phyloP scores from a whole-genome alignment of 2,329 filamentous ascomycete species.

The Chalara sp. region DNA sequence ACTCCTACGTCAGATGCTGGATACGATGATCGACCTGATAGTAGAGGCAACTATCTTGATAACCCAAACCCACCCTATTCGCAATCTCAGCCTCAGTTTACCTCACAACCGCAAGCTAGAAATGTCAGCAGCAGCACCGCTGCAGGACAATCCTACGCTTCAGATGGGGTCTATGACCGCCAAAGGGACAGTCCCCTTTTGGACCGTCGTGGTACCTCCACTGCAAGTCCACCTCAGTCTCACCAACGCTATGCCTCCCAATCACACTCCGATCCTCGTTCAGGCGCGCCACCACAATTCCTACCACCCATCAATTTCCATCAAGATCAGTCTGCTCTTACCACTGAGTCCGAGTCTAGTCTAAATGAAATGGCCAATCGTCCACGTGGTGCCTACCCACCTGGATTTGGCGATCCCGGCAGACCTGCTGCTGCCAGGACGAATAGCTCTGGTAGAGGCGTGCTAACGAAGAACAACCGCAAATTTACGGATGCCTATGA shows the following conservation, averaged over 20 bases:
- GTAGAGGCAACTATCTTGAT: constrained; percentile 16
- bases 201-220: constrained; percentile 31
- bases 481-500: constrained; percentile 87
- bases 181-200: constrained; percentile 23
- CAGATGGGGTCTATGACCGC: constrained; percentile 22
- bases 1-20: constrained; percentile 15
- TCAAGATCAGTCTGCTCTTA: constrained; percentile 20
- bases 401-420: constrained; percentile 18
- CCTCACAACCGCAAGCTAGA: constrained; percentile 10
- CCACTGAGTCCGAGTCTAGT: constrained; percentile 25
- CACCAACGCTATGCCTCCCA: constrained; percentile 37
- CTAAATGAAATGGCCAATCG: constrained; percentile 20
- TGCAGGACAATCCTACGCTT: constrained; percentile 11
- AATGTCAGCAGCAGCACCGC: constrained; percentile 18
- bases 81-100: background rate
- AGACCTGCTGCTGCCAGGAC: constrained; percentile 17
- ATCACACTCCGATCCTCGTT: constrained; percentile 20
- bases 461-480: constrained; percentile 79
- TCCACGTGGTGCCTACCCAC: constrained; percentile 13
- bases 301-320: constrained; percentile 23
- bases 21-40: constrained; percentile 19
- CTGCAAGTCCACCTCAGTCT: constrained; percentile 34
- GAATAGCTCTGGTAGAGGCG: constrained; percentile 32
- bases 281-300: constrained; percentile 17
- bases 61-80: background rate